These are phyloP conservation scores for Avena atlantica DNA, from an alignment of 176 grass and related monocot genomes.

Conservation along the genomic window DNA sequence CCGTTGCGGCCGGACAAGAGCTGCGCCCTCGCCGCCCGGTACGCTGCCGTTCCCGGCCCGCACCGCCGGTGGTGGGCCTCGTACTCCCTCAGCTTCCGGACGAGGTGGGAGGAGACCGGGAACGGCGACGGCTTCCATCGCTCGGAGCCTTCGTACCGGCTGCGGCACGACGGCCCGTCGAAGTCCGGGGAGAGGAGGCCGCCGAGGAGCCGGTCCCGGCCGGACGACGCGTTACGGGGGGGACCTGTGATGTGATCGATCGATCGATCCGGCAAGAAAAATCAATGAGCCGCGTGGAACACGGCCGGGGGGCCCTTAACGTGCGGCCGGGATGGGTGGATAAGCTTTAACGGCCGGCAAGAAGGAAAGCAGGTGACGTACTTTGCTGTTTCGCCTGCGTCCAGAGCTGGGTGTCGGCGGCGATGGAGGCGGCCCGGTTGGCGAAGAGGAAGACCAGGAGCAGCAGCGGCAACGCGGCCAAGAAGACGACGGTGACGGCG, in stretches of 20 bases:
- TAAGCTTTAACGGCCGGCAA: not conserved
- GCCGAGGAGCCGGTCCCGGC: conserved; percentile 43
- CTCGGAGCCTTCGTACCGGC: conserved; percentile 53
- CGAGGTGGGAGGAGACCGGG: conserved; percentile 52
- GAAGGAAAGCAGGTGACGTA: not conserved
- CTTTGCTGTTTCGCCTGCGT: not conserved
- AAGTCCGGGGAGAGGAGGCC: conserved; percentile 66
- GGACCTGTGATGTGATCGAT: not conserved
- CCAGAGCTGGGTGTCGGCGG: conserved; percentile 9
- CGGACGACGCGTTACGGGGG: conserved; percentile 18
- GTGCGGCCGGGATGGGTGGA: not conserved
- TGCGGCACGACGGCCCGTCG: conserved; percentile 60
- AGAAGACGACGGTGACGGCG: conserved; percentile 2
- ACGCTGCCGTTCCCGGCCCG: conserved; percentile 53
- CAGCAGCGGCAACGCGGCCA: conserved; percentile 32
- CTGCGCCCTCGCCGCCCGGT: conserved; percentile 51
- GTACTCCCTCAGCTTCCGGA: conserved; percentile 58
- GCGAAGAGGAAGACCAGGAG: conserved; percentile 43
- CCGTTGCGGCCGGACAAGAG: conserved; percentile 56
- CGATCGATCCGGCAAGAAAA: not conserved
- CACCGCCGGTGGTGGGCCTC: conserved; percentile 79
- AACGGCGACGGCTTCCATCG: conserved; percentile 63
- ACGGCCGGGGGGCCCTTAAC: not conserved
- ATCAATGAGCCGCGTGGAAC: conserved; percentile 1
- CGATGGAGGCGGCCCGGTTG: conserved; percentile 35